A percentile compares a stretch with the other conserved stretches of the same genome.
phyloP scores from a whole-genome alignment of 345 rosid species.

The Salix viminalis region DNA sequence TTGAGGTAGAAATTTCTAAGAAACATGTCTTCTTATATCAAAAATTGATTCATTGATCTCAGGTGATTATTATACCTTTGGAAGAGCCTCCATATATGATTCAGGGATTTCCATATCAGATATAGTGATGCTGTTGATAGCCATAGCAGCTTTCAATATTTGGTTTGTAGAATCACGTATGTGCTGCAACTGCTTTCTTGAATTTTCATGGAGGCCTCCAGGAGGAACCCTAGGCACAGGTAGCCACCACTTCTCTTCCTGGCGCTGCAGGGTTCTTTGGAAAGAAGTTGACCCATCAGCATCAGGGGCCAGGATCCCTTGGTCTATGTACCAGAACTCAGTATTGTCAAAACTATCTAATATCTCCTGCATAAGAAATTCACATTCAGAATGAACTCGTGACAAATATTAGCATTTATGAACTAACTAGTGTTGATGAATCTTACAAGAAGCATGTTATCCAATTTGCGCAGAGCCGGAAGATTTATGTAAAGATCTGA shows the following conservation, averaged over 20 bases:
- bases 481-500: conserved; percentile 86
- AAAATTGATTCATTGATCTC: background rate
- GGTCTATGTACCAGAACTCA: conserved; percentile 95
- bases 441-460: conserved; percentile 94
- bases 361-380: conserved; percentile 58
- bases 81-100: conserved; percentile 76
- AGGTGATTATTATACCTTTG: conserved; percentile 51
- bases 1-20: background rate
- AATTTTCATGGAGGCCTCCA: conserved; percentile 67
- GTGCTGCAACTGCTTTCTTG: conserved; percentile 83
- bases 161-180: conserved; percentile 93
- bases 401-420: conserved; percentile 4
- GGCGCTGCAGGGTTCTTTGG: conserved; percentile 71
- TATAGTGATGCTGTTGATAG: conserved; percentile 75
- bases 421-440: conserved; percentile 1
- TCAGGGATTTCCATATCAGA: conserved; percentile 91
- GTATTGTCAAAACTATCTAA: conserved; percentile 70
- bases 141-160: conserved; percentile 96
- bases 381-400: conserved; percentile 6
- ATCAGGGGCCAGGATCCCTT: conserved; percentile 77
- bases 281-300: conserved; percentile 72
- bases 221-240: conserved; percentile 86
- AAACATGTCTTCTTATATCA: background rate
- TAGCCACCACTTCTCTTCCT: conserved; percentile 99
- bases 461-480: conserved; percentile 88